Evolutionary conservation across 371 early-diverging fungal species (phyloP), one percentile per base, ranked within the genome.

Genomic region (Mucor plumbeus): DNA sequence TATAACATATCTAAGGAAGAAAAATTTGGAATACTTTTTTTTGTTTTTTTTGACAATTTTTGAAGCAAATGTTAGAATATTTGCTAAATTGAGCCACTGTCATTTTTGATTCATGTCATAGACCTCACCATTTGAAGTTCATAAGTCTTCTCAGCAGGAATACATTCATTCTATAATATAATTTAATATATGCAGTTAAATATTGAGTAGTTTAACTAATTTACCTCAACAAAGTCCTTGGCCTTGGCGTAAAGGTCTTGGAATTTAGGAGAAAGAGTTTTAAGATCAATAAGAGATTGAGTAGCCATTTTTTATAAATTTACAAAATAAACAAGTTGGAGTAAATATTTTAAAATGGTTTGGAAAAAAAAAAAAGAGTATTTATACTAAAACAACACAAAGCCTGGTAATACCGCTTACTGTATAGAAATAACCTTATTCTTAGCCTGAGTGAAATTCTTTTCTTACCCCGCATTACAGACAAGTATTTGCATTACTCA

Each of bases 131-230:
- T 80, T 76, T 94, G 95, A 48, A 80, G 65, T 59, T 87, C 85
- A 74, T 83, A 95, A 17, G 88, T 68, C 60, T 82, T 74, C 76
- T 97, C 97, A 54, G 95, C 95, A 21, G 98, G 98, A 80, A 98
- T 91, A 79, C 98, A 97, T 61, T 97, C 98, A 73, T 92, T 89
- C 91, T 97, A 77, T 48, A 40, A n/a, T 44, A 64, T 4, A 38
- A 43, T 15, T 50, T 50, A 50, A 26, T 50, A 50, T 50, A 26
- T 26, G 50, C 50, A 50, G 3, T 26, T 11, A 19, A 7, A 17
- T 1, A 21, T 1, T n/a, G 15, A 17, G 43, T 6, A 15, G 43
- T 14, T 21, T 17, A 13, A 34, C 4, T 38, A 19, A n/a, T 21
- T 31, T 81, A 91, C 91, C 84, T 94, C 91, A 41, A 94, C 94